Base-by-base conservation (phyloP, 2,329 filamentous ascomycete species). In the Fusarium denticulatum region DNA sequence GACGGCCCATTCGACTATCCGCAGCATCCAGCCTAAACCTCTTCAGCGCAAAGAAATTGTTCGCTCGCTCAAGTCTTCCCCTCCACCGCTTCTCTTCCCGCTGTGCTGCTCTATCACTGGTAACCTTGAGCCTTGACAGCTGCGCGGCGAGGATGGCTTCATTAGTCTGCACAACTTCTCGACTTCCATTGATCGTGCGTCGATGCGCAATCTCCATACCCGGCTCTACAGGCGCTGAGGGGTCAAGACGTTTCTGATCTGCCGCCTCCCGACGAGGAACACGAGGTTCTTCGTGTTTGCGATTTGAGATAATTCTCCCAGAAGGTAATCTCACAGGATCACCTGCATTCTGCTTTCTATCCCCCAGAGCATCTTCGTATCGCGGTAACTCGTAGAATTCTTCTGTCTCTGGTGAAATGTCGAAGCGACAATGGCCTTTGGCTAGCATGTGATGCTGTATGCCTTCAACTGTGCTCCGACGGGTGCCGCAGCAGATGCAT, bases 401-500 rank as follows among this genome's bases (percentile, higher is more conserved):
- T 30, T 77, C 73, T 18, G 81, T 82, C 43, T 86, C 83, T 3
- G 80, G 79, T n/a, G 77, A 59, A 0, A 85, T 74, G n/a, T 86
- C 79, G 42, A 87, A 81, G 9, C 79, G 82, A 71, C 86, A 88
- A 67, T 88, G 86, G 0, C 85, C 82, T 45, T 87, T 88, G 13
- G 80, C 82, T 2, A 79, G 67, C 86, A 88, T 89, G 68, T 88
- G 88, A 36, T 88, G 86, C 57, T 86, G 86, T 0, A 85, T 82
- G 0, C 83, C 88, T 57, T 86, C 81, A 0, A 82, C 79, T 1
- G 84, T 86, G 5, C 77, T 76, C 36, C 85, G 82, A 39, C 82
- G 79, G 8, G 81, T 84, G 2, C 84, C 84, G 72, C 88, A 90
- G 24, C 82, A 82, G 34, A 90, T 81, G 67, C 88, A 90, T 74